These are phyloP conservation scores for Jimgerdemannia flammicorona DNA, from an alignment of 192 early-diverging fungal species.

Conservation along the genomic window DNA sequence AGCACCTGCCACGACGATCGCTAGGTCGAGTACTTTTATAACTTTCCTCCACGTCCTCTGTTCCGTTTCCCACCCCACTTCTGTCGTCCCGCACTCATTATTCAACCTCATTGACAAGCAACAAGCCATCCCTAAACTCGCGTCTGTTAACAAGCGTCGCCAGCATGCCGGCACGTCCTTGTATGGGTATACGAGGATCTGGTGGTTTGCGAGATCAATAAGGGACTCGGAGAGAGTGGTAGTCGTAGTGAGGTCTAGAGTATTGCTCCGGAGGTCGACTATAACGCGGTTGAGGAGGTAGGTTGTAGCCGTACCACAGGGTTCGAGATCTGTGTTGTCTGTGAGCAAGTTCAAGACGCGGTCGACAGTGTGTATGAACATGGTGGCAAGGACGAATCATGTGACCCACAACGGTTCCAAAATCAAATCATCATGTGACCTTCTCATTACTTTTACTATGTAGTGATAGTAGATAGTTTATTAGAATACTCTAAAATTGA, in stretches of 20 bases:
- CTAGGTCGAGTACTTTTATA: slow-evolving; percentile 45
- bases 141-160: slow-evolving; percentile 47
- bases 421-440: no score
- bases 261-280: not conserved
- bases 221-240: not conserved
- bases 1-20: slow-evolving; percentile 55
- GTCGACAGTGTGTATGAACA: not conserved
- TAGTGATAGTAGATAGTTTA: no score
- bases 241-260: not conserved
- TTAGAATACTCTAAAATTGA: no score
- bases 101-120: slow-evolving; percentile 7
- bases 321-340: not conserved
- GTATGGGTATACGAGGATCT: slow-evolving; percentile 39
- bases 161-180: slow-evolving; percentile 46
- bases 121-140: slow-evolving; percentile 32
- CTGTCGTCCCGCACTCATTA: not conserved
- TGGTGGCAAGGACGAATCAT: no score
- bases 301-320: not conserved
- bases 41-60: slow-evolving; percentile 19
- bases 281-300: not conserved
- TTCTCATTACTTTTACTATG: no score
- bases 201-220: slow-evolving; percentile 15
- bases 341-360: not conserved
- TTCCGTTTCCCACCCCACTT: not conserved
- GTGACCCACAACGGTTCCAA: no score